A percentile compares a stretch with the other conserved stretches of the same genome.
These are phyloP conservation scores for Graphilbum sp. DNA, from an alignment of 2,329 filamentous ascomycete species.

Conservation along the genomic window DNA sequence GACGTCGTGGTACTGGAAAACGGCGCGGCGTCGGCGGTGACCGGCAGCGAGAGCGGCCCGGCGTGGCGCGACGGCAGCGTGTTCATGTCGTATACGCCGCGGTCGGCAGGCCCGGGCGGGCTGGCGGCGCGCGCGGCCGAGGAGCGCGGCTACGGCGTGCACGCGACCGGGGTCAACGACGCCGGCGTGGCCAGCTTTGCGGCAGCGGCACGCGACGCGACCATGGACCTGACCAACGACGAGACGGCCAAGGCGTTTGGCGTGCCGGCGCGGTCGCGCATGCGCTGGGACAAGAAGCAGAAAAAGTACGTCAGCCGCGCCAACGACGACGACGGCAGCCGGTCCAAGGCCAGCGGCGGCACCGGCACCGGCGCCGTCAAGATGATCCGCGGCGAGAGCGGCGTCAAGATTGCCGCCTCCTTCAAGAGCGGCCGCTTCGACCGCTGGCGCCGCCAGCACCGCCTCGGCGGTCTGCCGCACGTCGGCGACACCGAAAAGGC, in stretches of 20 bases:
- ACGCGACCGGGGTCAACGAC: slow-evolving; percentile 53
- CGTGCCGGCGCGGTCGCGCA: slow-evolving; percentile 53
- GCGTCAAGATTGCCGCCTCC: slow-evolving; percentile 85
- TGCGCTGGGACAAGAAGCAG: slow-evolving; percentile 95
- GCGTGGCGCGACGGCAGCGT: slow-evolving; percentile 73
- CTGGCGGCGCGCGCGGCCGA: slow-evolving; percentile 40
- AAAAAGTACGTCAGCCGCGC: slow-evolving; percentile 85
- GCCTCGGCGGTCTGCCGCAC: slow-evolving; percentile 59
- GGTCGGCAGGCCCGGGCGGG: slow-evolving; percentile 41
- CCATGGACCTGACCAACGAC: slow-evolving; percentile 88
- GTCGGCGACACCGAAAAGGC: slow-evolving; percentile 65
- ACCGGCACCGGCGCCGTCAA: slow-evolving; percentile 31
- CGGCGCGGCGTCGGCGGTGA: slow-evolving; percentile 20
- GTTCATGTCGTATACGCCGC: slow-evolving; percentile 93
- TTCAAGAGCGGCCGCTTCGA: slow-evolving; percentile 94
- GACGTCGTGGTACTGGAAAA: slow-evolving; percentile 56
- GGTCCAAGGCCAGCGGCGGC: slow-evolving; percentile 22
- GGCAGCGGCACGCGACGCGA: slow-evolving; percentile 67
- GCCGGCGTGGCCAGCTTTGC: slow-evolving; percentile 50
- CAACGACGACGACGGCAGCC: slow-evolving; percentile 89
- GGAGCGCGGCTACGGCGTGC: slow-evolving; percentile 85
- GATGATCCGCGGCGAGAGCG: slow-evolving; percentile 77
- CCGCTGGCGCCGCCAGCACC: slow-evolving; percentile 76
- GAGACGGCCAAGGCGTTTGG: slow-evolving; percentile 68
- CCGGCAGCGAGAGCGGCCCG: slow-evolving; percentile 14